Evolutionary conservation across 73 alveolate species (phyloP).

Genomic region (Paramecium pentaurelia): DNA sequence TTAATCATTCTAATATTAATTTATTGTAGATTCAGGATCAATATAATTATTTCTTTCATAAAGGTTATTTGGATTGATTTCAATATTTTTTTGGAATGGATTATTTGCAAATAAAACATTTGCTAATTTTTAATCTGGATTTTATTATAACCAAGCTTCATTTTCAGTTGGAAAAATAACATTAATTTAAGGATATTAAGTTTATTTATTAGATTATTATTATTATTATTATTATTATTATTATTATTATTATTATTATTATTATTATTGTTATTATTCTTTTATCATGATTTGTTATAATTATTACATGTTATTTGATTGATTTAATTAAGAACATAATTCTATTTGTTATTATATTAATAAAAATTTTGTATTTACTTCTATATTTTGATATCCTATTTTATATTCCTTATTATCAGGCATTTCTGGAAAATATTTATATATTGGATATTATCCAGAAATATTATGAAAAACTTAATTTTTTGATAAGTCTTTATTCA

Average conservation of each 20-base stretch:
- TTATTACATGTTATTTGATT: not conserved
- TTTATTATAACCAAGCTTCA: slow-evolving; percentile 24
- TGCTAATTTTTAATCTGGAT: not conserved
- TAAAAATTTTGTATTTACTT: not conserved
- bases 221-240: not conserved
- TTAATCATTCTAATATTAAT: not conserved
- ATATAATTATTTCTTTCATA: not conserved
- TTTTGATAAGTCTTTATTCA: slow-evolving; percentile 26
- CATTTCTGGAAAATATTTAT: not conserved
- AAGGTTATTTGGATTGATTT: not conserved
- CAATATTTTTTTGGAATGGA: not conserved
- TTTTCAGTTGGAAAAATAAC: slow-evolving; percentile 29
- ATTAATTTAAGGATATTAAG: not conserved
- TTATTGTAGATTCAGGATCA: not conserved
- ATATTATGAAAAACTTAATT: slow-evolving; percentile 39
- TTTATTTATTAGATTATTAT: not conserved
- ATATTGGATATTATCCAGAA: slow-evolving; percentile 17
- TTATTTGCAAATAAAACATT: slow-evolving; percentile 32
- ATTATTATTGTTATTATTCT: not conserved
- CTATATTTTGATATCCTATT: slow-evolving; percentile 20
- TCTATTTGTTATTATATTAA: not conserved
- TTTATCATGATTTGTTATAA: not conserved
- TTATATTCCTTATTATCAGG: not conserved
- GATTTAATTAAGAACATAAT: not conserved
- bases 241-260: not conserved